Evolutionary conservation across 805 yeast genomes (phyloP), one percentile per base, ranked within the genome.

Genomic region (Debaryomyces hansenii): DNA sequence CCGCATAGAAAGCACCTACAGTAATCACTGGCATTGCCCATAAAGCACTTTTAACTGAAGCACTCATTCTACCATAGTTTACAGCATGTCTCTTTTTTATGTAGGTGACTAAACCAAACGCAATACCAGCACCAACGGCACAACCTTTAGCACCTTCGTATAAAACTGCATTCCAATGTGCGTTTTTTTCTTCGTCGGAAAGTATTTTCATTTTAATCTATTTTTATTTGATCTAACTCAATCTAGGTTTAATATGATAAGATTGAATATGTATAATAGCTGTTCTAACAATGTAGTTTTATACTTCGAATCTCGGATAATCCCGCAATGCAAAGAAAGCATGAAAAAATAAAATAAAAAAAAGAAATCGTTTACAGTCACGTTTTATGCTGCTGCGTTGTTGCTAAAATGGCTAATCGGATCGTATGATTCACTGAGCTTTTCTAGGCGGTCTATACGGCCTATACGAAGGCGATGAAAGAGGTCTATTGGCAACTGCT

Each of bases 11-110:
- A 3, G 86, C 81, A 8, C 83, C 77, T 21, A 76, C 55, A 36
- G 83, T 66, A 2, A 85, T 78, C 28, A 87, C 84, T 11, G 96
- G 95, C 31, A 82, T 76, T 46, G 85, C 79, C 55, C 80, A 80
- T 44, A 83, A 63, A 5, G 89, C 88, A 2, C 92, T 82, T 53
- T 77, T 75, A 50, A 83, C 70, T 10, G 66, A 58, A 18, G 61
- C 20, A 42, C 49, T 57, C 40, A 60, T 46, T 20, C 44, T 44
- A 11, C 82, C 72, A 74, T 77, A 82, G 49, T 67, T 68, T 6
- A 78, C 79, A 28, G 82, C 82, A 39, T 60, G 52, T 47, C 56
- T 63, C 24, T 50, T 47, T 51, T 59, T 66, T 18, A 64, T 48
- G 21, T 72, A 56, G 40, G 77, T 77, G 57, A 75, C 80, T 41